These are phyloP conservation scores for Pecoramyces ruminantium DNA, from an alignment of 192 early-diverging fungal genomes.

Conservation along the genomic window DNA sequence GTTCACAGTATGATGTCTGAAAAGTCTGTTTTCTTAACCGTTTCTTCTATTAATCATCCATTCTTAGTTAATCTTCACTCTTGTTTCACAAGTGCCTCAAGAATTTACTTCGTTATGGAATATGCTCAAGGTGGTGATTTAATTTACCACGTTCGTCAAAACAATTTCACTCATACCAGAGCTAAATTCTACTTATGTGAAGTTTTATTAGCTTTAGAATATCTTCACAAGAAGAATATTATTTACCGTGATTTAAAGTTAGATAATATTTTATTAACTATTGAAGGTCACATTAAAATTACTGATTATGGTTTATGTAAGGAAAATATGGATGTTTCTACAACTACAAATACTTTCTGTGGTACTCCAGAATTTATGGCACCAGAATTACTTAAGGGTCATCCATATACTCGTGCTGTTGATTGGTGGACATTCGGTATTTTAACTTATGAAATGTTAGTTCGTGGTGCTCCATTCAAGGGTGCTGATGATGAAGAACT, in stretches of 20 bases:
- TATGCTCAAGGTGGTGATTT: slow-evolving; percentile 93
- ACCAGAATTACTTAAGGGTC: slow-evolving; percentile 87
- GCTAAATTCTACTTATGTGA: slow-evolving; percentile 96
- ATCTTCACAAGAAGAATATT: slow-evolving; percentile 87
- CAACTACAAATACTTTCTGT: slow-evolving; percentile 84
- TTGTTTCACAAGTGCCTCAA: slow-evolving; percentile 85
- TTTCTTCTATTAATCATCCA: slow-evolving; percentile 77
- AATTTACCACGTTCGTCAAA: slow-evolving; percentile 79
- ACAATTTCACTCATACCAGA: slow-evolving; percentile 66
- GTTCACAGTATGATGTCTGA: slow-evolving; percentile 76
- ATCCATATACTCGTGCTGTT: slow-evolving; percentile 84
- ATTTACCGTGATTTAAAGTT: slow-evolving; percentile 51
- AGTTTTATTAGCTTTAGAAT: slow-evolving; percentile 84
- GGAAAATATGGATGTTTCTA: slow-evolving; percentile 76
- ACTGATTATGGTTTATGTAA: slow-evolving; percentile 98
- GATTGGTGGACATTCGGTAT: slow-evolving; percentile 99
- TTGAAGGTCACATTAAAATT: slow-evolving; percentile 91
- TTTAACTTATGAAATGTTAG: slow-evolving; percentile 82
- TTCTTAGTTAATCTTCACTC: slow-evolving; percentile 93
- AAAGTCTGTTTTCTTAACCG: slow-evolving; percentile 82
- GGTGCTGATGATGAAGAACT: slow-evolving; percentile 96
- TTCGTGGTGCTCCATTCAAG: slow-evolving; percentile 69
- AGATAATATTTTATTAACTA: slow-evolving; percentile 82
- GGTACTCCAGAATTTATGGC: slow-evolving; percentile 99
- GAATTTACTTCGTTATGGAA: slow-evolving; percentile 97